These are phyloP conservation scores for Hymenoscyphus fraxineus DNA, from an alignment of 2,329 filamentous ascomycete species.

Conservation along the genomic window DNA sequence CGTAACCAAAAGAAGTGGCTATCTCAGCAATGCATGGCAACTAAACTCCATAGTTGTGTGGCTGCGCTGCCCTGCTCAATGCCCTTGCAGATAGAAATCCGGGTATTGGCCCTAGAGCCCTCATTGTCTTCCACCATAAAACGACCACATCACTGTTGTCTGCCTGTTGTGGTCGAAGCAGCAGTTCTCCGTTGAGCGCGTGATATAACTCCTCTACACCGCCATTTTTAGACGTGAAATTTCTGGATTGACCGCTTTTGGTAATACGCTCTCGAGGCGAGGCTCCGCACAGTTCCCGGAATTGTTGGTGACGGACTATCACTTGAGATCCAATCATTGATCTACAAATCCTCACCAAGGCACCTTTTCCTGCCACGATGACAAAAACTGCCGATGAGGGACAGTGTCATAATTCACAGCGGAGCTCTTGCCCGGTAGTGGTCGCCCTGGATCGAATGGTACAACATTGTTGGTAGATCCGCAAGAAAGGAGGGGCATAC, in stretches of 20 bases:
- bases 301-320: neutral
- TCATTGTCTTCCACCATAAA: neutral
- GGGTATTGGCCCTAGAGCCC: neutral
- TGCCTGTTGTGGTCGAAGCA: neutral
- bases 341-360: neutral
- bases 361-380: neutral
- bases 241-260: neutral
- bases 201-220: neutral
- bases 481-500: neutral
- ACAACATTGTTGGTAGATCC: neutral
- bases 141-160: neutral
- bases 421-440: neutral
- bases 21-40: neutral
- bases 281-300: neutral
- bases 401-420: neutral
- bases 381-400: neutral
- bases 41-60: neutral
- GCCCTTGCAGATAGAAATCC: neutral
- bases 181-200: neutral
- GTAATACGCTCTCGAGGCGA: neutral
- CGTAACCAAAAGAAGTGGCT: neutral
- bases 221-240: neutral
- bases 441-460: neutral
- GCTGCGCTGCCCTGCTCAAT: neutral
- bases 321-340: neutral